phyloP scores from a whole-genome alignment of 495 filamentous ascomycete genomes.

The Penicillium robsamsonii region DNA sequence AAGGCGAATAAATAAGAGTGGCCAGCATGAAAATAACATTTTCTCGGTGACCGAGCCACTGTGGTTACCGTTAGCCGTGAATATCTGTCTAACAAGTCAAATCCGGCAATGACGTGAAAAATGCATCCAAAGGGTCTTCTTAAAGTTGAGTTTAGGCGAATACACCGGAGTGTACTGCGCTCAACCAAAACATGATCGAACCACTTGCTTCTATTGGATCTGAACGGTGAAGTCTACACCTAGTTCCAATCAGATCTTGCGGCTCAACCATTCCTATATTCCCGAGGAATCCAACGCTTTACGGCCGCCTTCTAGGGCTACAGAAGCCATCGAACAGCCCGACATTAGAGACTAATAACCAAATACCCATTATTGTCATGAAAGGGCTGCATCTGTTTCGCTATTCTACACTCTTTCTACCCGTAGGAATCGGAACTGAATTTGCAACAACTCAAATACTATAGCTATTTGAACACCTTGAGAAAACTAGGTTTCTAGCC shows the following conservation, averaged over 20 bases:
- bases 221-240: neutral
- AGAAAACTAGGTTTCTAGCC: neutral
- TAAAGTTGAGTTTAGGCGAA: neutral
- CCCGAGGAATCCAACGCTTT: neutral
- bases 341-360: slow-evolving; percentile 1
- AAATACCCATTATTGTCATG: slow-evolving; percentile 5
- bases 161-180: neutral
- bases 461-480: too few species aligned
- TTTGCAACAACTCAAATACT: neutral
- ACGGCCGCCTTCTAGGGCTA: neutral
- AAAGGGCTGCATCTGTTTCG: neutral
- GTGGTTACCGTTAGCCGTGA: neutral
- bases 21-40: neutral
- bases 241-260: neutral
- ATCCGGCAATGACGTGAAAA: neutral
- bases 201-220: neutral
- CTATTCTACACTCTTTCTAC: neutral
- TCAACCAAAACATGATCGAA: neutral
- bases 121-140: neutral
- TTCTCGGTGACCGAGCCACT: neutral
- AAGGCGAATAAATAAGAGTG: slow-evolving; percentile 33
- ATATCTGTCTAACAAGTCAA: neutral
- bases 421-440: neutral
- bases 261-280: neutral
- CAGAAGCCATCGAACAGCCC: neutral